Evolutionary conservation across 2,329 filamentous ascomycete species (phyloP).

Genomic region (Laburnicola sp.): DNA sequence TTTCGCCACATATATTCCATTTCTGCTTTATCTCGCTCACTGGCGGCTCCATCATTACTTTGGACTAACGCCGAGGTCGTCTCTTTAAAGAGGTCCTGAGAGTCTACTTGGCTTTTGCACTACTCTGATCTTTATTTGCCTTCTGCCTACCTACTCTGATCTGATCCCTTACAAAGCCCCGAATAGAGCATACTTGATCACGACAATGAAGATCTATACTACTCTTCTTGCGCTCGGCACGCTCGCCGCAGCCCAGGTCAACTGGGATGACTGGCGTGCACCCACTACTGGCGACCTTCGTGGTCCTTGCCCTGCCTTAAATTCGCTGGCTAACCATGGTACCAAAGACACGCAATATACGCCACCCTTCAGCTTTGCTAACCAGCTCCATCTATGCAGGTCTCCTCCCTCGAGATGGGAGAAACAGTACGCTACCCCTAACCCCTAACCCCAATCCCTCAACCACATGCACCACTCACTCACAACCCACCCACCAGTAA

Average conservation of each 20-base stretch:
- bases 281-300: conserved; percentile 19
- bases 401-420: conserved; percentile 39
- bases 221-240: background rate
- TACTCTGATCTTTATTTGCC: too few species aligned
- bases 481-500: conserved; percentile 11
- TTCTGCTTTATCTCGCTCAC: too few species aligned
- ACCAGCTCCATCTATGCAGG: background rate
- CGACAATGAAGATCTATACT: conserved; percentile 2
- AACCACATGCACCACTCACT: too few species aligned
- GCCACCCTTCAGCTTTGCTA: too few species aligned
- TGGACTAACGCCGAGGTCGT: too few species aligned
- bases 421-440: background rate
- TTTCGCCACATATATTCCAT: too few species aligned
- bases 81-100: too few species aligned
- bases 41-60: too few species aligned
- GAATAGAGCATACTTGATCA: background rate
- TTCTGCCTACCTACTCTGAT: too few species aligned
- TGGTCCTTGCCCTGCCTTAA: conserved; percentile 37
- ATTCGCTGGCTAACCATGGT: conserved; percentile 38
- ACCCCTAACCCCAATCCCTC: too few species aligned
- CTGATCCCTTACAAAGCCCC: background rate
- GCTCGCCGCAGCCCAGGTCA: background rate
- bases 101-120: too few species aligned
- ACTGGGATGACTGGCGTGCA: conserved; percentile 6
- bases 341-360: too few species aligned